These are phyloP conservation scores for Limnanthes douglasii DNA, from an alignment of 345 rosid species.

Conservation along the genomic window DNA sequence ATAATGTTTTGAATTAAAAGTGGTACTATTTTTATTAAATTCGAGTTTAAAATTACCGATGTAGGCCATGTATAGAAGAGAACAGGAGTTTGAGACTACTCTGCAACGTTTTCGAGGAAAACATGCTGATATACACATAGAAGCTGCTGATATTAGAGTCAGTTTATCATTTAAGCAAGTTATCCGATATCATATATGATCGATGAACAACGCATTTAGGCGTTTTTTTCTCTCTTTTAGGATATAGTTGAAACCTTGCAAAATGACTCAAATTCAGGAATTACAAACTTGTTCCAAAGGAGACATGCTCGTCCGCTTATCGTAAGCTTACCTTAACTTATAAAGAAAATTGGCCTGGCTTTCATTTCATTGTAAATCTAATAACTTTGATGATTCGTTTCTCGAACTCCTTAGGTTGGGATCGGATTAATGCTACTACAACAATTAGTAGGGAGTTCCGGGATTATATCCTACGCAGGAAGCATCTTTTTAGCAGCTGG, in stretches of 20 bases:
- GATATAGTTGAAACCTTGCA: constrained; percentile 11
- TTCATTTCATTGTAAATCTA: not conserved
- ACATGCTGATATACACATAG: not conserved
- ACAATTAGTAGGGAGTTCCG: constrained; percentile 19
- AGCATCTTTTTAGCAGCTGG: constrained; percentile 16
- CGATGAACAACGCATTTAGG: not conserved
- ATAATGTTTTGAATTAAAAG: not conserved
- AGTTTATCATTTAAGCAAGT: too few relatives aligned
- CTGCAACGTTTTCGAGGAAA: not conserved
- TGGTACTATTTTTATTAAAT: not conserved
- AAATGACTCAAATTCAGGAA: constrained; percentile 10
- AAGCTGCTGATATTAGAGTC: not conserved
- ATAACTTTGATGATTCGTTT: not conserved
- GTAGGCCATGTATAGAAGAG: not conserved
- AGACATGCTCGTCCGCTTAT: constrained; percentile 10
- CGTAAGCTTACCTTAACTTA: constrained; percentile 9
- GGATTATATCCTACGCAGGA: constrained; percentile 14
- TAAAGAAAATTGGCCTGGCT: too few relatives aligned
- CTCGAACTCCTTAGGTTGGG: constrained; percentile 10
- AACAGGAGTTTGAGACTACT: not conserved
- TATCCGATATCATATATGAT: not conserved
- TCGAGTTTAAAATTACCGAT: not conserved
- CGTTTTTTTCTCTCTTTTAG: not conserved
- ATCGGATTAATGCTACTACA: constrained; percentile 19
- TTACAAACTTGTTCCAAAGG: constrained; percentile 11